Evolutionary conservation across 192 early-diverging fungal species (phyloP), one percentile per base, ranked within the genome.

Genomic region (Backusella parvicylindrica): DNA sequence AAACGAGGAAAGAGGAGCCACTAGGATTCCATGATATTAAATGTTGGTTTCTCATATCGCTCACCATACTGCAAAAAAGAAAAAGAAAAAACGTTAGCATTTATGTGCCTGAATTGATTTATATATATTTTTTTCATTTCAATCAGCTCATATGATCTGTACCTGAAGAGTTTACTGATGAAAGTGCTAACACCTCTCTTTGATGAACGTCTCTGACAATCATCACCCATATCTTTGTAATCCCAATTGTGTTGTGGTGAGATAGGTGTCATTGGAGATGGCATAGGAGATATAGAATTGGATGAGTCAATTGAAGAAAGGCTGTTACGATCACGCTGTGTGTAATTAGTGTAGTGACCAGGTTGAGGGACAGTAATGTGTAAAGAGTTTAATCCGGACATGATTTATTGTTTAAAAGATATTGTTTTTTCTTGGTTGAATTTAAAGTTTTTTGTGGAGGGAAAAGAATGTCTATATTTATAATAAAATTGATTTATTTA

Each of bases 21-120:
- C 81, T 78, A 64, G 83, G 84, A 80, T 89, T 92, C 91, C 91
- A 93, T 53, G 84, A 87, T 56, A 93, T 93, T 43, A 90, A 83
- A 66, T 89, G 84, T 79, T 91, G 89, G 76, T 90, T 88, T 69
- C 77, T 76, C 72, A 68, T 77, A 83, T 92, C 92, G 41, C 84
- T 84, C 37, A 93, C 87, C 91, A 93, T 92, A 73, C 78, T 79
- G 30, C 9, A 66, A 33, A 15, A 49, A 37, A 35, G 33, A 68
- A 40, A 30, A 38, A 43, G 7, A n/a, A 37, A 8, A 64, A 49
- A 33, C 18, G 21, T 60, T 60, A 60, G 23, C 37, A 38, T 69
- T 69, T 15, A n/a, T 47, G 37, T 30, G 1, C 28, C 28, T 26
- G 26, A 43, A 40, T 23, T 21, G 26, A 40, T 64, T 64, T 64